These are phyloP conservation scores for Oxalis stricta DNA, from an alignment of 441 rosid genomes.

Conservation along the genomic window DNA sequence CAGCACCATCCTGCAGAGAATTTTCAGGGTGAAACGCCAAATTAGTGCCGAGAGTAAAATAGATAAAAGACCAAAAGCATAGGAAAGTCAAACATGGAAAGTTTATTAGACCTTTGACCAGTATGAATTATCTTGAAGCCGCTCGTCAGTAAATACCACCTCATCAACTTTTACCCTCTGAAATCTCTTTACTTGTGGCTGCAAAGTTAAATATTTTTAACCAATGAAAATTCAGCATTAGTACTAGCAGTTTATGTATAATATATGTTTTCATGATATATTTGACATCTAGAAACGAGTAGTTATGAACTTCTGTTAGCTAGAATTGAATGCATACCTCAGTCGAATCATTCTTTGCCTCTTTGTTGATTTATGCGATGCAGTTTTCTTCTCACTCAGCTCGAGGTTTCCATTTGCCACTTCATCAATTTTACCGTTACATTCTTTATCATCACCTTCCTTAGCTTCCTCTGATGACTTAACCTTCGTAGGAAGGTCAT, in stretches of 20 bases:
- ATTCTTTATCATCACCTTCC: constrained; percentile 5
- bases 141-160: constrained; percentile 47
- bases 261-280: no score
- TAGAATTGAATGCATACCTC: constrained; percentile 29
- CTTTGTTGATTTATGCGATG: constrained; percentile 21
- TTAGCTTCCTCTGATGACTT: constrained; percentile 11
- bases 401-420: constrained; percentile 22
- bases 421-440: constrained; percentile 8
- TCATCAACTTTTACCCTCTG: constrained; percentile 77
- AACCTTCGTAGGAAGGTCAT: constrained; percentile 7
- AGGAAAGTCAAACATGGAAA: neutral
- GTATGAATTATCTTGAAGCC: constrained; percentile 83
- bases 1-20: constrained; percentile 61
- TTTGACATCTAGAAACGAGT: no score
- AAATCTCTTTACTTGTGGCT: constrained; percentile 59
- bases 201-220: constrained; percentile 12
- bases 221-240: neutral
- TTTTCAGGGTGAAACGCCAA: neutral
- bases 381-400: constrained; percentile 26
- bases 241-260: neutral
- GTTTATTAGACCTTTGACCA: constrained; percentile 63
- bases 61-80: neutral
- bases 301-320: neutral
- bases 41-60: neutral
- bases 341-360: constrained; percentile 37